Evolutionary conservation across 2,329 filamentous ascomycete genomes (phyloP), one percentile per base, ranked within the genome.

Genomic region (Karstenula rhodostoma): DNA sequence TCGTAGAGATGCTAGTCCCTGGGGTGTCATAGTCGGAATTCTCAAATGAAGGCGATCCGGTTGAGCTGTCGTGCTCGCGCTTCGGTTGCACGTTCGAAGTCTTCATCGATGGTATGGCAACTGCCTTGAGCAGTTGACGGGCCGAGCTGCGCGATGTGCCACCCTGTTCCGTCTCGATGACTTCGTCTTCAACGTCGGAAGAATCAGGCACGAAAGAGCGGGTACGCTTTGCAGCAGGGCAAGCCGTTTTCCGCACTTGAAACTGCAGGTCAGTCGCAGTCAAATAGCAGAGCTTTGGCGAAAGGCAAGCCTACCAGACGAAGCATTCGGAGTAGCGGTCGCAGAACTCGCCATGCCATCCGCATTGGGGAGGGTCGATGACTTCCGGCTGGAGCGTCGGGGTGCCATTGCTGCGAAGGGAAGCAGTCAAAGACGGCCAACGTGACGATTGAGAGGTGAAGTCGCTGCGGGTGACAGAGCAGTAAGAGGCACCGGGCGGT

Each of bases 1-100:
- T 89, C 19, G 79, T 81, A 49, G 81, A 78, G 56, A 83, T 80
- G 73, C 86, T 89, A 22, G 89, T 90, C 40, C 81, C 85, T 4
- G 88, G 87, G 3, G 89, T 90, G 60, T 86, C 87, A 67, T 84
- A 85, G 19, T 82, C 84, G 40, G 80, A 84, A 6, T 71, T 71
- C 12, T 77, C 75, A 17, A 75, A 57, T 4, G 74, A 77, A n/a
- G 71, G 69, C 7, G 74, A 74, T 19, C 61, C 68, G 12, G 69
- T 64, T 3, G 74, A 75, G 61, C 66, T 74, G 4, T 70, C 70
- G 23, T 66, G 63, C 7, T 63, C 68, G 2, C 51, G 46, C 55
- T 58, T 62, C 48, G 60, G 60, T 44, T 51, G 58, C 43, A 56
- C 67, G 15, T 54, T 50, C 22, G 56, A 59, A 23, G 65, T 35